Evolutionary conservation across 2,329 filamentous ascomycete genomes (phyloP), one percentile per base, ranked within the genome.

Genomic region (Dichotomopilus funicola): DNA sequence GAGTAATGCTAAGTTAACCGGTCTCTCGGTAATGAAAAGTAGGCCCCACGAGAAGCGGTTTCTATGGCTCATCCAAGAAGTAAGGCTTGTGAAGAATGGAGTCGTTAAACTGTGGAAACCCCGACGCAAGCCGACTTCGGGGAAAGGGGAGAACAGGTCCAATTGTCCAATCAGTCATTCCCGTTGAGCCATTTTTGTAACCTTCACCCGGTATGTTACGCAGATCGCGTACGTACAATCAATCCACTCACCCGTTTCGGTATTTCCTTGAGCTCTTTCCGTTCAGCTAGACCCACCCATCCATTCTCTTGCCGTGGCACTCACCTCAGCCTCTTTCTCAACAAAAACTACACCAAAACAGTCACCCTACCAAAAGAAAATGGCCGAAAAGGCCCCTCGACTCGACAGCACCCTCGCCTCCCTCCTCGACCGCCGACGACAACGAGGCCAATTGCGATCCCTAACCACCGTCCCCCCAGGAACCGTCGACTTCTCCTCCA

Each of bases 401-500:
- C 53, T 55, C 13, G 53, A 51, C 10, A 3, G 10, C 1, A 34
- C 31, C 8, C 48, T 55, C 7, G 48, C 42, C 31, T 13, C 37
- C 1, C 42, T 55, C 6, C 53, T 55, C 36, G 36, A 51, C 31
- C 48, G 43, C 12, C 53, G 53, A 11, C 36, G 5, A 7, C 35
- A 42, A 3, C 48, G 53, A 4, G 51, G 51, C 31, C 53, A 55
- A 19, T 49, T 55, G 10, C 48, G 53, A 3, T 6, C 34, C 12
- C 19, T 56, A 27, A 78, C 71, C 0, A 67, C 87, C 3, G 81
- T 86, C 3, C 86, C 86, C 0, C 78, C 86, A 1, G 82, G 78
- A 19, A 86, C 46, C 27, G 81, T 85, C 49, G 89, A 95, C 71
- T 88, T 95, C 65, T 85, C 86, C 27, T 91, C 89, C 65, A 86